A percentile compares a stretch with the other conserved stretches of the same genome.
Conservation (phyloP, 2,329 filamentous ascomycete species). For the Fusarium dlaminii region DNA sequence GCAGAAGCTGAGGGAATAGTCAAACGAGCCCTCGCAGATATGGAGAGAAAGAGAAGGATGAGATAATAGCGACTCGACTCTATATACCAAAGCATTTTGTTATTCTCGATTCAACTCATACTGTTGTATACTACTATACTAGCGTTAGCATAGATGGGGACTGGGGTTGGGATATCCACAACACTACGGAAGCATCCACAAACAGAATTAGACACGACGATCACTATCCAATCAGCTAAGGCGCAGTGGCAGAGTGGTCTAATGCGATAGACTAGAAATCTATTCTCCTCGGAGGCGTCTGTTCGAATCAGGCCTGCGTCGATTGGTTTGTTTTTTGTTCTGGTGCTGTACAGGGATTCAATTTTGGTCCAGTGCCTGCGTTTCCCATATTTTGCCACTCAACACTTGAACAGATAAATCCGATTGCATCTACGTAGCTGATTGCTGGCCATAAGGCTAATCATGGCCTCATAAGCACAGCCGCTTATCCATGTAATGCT, state of each 20-base stretch:
- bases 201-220: neutral
- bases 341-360: neutral
- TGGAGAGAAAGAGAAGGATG: conserved; percentile 45
- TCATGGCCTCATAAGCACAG: neutral
- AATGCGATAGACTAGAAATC: conserved; percentile 39
- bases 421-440: neutral
- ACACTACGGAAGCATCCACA: neutral
- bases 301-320: conserved; percentile 39
- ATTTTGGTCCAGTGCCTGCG: neutral
- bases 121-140: conserved; percentile 8
- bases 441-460: neutral
- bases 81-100: conserved; percentile 2
- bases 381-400: neutral
- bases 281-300: conserved; percentile 38
- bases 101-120: neutral
- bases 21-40: conserved; percentile 59
- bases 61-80: conserved; percentile 2
- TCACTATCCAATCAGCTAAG: conserved; percentile 28
- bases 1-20: conserved; percentile 73
- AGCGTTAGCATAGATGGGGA: neutral
- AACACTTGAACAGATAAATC: neutral
- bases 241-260: conserved; percentile 38
- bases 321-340: conserved; percentile 10
- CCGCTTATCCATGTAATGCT: neutral
- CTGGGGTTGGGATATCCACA: neutral